phyloP scores from a whole-genome alignment of 768 basidiomycete genomes.

The Russula emetica region DNA sequence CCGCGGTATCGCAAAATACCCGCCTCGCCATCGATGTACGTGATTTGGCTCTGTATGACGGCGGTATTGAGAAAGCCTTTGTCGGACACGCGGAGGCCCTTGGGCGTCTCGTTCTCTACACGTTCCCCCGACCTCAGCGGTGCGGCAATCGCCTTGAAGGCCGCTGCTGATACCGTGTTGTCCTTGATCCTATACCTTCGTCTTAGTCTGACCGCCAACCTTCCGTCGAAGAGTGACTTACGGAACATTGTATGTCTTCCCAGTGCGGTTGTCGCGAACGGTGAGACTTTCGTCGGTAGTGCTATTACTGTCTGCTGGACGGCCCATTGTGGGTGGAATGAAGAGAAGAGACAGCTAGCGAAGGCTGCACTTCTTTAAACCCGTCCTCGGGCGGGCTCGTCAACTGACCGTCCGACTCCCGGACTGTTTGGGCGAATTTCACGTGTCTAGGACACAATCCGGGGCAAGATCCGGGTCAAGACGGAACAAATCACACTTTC shows the following conservation, averaged over 20 bases:
- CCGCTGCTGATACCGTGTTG: constrained; percentile 74
- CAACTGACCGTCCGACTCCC: background rate
- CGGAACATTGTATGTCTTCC: constrained; percentile 70
- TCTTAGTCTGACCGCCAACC: background rate
- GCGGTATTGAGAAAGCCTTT: constrained; percentile 82
- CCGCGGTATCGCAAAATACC: constrained; percentile 74
- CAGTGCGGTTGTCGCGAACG: constrained; percentile 81
- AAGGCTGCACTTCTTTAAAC: background rate
- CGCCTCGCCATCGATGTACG: constrained; percentile 87
- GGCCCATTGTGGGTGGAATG: constrained; percentile 17
- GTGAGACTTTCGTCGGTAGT: constrained; percentile 42
- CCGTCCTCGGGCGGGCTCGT: background rate
- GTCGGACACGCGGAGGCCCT: constrained; percentile 74
- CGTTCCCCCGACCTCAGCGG: constrained; percentile 54
- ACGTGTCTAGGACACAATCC: background rate
- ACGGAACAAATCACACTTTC: background rate
- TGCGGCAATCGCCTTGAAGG: constrained; percentile 74
- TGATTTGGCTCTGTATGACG: constrained; percentile 74
- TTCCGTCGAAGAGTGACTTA: constrained; percentile 38
- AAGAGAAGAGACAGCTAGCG: background rate
- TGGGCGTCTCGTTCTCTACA: constrained; percentile 78
- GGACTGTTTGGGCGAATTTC: background rate
- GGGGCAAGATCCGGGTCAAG: background rate
- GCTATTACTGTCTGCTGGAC: constrained; percentile 2
- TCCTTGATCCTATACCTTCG: constrained; percentile 56